Percentiles rank a stretch among this genome's conserved stretches.
Conservation (phyloP, 1,284 basidiomycete genomes). For the Leccinum solheimii region DNA sequence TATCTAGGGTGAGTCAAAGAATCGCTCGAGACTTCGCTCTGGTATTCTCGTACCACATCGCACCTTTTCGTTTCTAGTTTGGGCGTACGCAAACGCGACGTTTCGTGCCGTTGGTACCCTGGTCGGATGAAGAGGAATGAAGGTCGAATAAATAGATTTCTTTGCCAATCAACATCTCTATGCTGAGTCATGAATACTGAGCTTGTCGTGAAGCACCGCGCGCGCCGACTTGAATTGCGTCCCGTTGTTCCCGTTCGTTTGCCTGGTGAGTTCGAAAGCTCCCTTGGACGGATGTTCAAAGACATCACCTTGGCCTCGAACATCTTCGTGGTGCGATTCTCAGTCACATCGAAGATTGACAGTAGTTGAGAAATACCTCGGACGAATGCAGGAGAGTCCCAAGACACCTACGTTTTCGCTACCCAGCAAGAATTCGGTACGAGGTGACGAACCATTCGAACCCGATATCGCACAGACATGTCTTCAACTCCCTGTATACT, state of each 20-base stretch:
- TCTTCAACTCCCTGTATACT: background rate
- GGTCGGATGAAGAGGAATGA: slow-evolving; percentile 19
- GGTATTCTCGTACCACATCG: background rate
- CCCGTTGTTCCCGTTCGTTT: background rate
- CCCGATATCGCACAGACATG: background rate
- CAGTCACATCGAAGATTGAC: background rate
- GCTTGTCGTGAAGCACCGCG: background rate
- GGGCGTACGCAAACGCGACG: slow-evolving; percentile 30
- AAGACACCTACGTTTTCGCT: no score
- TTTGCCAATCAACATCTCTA: slow-evolving; percentile 22
- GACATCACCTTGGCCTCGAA: background rate
- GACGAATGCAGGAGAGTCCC: background rate
- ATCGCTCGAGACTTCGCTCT: background rate
- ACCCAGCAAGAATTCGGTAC: background rate
- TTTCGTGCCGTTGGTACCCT: slow-evolving; percentile 24
- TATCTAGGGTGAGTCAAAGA: slow-evolving; percentile 24
- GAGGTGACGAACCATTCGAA: background rate
- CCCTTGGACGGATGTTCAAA: background rate
- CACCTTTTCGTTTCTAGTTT: slow-evolving; percentile 18
- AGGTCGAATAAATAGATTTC: slow-evolving; percentile 11
- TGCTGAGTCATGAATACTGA: background rate
- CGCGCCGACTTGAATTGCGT: background rate
- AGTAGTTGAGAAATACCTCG: background rate
- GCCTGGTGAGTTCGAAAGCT: background rate
- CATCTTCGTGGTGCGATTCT: background rate